Evolutionary conservation across 1,139 yeast species (phyloP).

Genomic region (Sugiyamaella grinbergsii): DNA sequence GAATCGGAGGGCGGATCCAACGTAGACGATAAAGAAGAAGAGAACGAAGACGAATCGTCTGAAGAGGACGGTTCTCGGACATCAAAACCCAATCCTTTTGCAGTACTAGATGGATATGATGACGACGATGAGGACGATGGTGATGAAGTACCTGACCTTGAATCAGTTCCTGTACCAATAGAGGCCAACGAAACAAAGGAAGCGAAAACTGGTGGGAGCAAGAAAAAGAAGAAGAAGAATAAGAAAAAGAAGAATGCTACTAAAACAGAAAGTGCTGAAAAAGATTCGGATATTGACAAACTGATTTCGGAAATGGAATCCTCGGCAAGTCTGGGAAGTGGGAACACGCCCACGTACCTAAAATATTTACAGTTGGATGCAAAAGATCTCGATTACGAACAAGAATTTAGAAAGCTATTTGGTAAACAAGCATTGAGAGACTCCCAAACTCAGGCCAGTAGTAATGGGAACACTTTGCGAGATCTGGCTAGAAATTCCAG

Average conservation of each 20-base stretch:
- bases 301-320: conserved; percentile 14
- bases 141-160: conserved; percentile 36
- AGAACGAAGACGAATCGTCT: conserved; percentile 21
- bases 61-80: conserved; percentile 18
- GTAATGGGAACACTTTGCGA: neutral
- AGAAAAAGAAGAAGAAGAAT: conserved; percentile 34
- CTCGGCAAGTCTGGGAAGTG: neutral
- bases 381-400: conserved; percentile 73
- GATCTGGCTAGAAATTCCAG: neutral
- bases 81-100: conserved; percentile 53
- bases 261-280: conserved; percentile 29
- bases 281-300: conserved; percentile 19
- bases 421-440: conserved; percentile 47
- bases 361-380: conserved; percentile 37
- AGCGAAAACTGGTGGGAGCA: conserved; percentile 23
- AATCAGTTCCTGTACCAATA: neutral
- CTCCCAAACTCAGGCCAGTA: conserved; percentile 45
- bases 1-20: conserved; percentile 9
- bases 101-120: conserved; percentile 50
- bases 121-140: conserved; percentile 42
- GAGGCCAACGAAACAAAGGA: conserved; percentile 6
- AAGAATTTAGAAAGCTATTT: conserved; percentile 70
- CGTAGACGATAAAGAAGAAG: neutral
- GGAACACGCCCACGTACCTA: conserved; percentile 30
- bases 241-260: conserved; percentile 26